These are phyloP conservation scores for Jaltomata sinuosa DNA, from an alignment of 257 asterid species.

Conservation along the genomic window DNA sequence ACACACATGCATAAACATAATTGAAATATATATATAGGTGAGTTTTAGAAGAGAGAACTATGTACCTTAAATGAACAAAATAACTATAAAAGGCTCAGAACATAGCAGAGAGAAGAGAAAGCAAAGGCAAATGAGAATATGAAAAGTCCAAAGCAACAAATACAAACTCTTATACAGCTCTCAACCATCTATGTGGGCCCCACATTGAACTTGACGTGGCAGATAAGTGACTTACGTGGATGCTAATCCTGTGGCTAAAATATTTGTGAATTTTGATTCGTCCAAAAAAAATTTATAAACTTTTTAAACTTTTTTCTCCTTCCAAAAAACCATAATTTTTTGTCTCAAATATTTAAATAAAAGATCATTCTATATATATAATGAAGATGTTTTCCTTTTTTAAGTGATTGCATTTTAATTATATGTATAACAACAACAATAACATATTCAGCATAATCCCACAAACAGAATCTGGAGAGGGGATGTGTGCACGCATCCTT, in stretches of 20 bases:
- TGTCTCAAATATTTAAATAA: neutral
- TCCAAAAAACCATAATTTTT: neutral
- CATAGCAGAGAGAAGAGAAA: neutral
- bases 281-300: too few relatives aligned
- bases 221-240: conserved; percentile 65
- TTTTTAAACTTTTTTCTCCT: neutral
- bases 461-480: rapidly evolving
- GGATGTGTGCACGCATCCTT: rapidly evolving
- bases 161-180: conserved; percentile 49
- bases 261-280: neutral
- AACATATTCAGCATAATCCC: rapidly evolving
- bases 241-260: neutral
- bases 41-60: neutral
- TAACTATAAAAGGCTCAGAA: neutral
- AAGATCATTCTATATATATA: neutral
- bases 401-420: neutral
- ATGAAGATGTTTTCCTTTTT: neutral
- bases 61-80: neutral
- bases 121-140: conserved; percentile 3
- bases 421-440: neutral
- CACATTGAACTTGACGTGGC: conserved; percentile 36
- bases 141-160: conserved; percentile 24
- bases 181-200: conserved; percentile 37
- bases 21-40: too few relatives aligned
- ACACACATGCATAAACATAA: neutral